Percentiles rank a stretch among this genome's conserved stretches.
Conservation (phyloP, 352 stramenopile genomes). For the Aphanomyces cochlioides region DNA sequence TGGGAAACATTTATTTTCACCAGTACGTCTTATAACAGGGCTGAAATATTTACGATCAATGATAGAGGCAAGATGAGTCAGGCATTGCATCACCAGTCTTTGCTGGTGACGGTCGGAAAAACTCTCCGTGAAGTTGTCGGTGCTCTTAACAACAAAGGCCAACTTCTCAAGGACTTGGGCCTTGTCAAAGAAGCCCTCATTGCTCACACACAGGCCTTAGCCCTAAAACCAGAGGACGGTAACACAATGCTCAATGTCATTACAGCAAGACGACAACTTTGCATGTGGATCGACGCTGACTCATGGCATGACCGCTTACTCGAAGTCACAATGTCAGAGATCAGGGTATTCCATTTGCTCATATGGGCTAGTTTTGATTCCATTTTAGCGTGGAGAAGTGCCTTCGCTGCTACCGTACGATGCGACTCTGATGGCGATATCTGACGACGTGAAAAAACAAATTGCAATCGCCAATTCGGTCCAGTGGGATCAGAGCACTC, state of each 20-base stretch:
- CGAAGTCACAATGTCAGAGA: constrained; percentile 28
- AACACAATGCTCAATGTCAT: constrained; percentile 51
- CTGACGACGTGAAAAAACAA: constrained; percentile 45
- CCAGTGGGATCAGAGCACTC: constrained; percentile 38
- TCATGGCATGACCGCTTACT: constrained; percentile 48
- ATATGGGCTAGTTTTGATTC: no score
- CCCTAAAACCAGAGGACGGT: constrained; percentile 36
- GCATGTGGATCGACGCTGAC: constrained; percentile 54
- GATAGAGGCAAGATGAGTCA: constrained; percentile 36
- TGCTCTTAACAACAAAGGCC: constrained; percentile 68
- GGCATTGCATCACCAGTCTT: constrained; percentile 48
- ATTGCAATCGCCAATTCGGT: constrained; percentile 40
- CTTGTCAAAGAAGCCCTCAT: constrained; percentile 40
- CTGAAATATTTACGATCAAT: no score
- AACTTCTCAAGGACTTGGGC: constrained; percentile 57
- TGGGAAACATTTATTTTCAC: constrained; percentile 54
- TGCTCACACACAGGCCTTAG: constrained; percentile 44
- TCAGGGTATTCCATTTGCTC: constrained; percentile 14
- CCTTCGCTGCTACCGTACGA: constrained; percentile 64
- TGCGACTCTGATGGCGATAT: constrained; percentile 53
- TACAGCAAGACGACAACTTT: constrained; percentile 51
- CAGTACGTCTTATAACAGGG: constrained; percentile 14
- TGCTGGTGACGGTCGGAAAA: constrained; percentile 34
- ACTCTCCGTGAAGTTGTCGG: constrained; percentile 29
- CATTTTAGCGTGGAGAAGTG: neutral